Percentiles rank a stretch among this genome's conserved stretches.
phyloP scores from a whole-genome alignment of 2,329 filamentous ascomycete genomes.

The Claviceps sp. region DNA sequence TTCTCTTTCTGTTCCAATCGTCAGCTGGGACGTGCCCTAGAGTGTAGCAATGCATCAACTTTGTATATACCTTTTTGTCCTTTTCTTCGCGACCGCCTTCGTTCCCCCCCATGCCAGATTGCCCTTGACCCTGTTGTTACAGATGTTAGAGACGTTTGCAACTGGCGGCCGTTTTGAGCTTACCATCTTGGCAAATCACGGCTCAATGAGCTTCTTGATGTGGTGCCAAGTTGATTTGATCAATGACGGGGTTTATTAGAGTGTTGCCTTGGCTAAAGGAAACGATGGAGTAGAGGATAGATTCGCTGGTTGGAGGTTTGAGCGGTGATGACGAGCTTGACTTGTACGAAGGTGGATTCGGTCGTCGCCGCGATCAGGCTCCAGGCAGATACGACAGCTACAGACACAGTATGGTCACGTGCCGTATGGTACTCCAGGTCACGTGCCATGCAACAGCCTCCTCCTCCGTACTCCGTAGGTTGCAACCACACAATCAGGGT shows the following conservation, averaged over 20 bases:
- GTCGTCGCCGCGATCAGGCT: conserved; percentile 23
- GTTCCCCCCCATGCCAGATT: conserved; percentile 73
- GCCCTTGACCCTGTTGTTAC: conserved; percentile 55
- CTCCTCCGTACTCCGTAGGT: too few species aligned
- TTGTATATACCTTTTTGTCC: conserved; percentile 70
- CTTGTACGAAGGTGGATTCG: conserved; percentile 13
- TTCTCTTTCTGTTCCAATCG: conserved; percentile 70
- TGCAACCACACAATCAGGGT: too few species aligned
- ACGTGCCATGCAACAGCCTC: background rate
- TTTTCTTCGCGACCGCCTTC: conserved; percentile 66
- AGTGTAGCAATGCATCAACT: too few species aligned
- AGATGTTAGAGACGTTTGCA: background rate
- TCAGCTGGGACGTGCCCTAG: conserved; percentile 9
- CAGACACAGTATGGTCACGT: background rate
- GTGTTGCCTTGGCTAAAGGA: background rate
- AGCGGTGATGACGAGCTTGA: conserved; percentile 12
- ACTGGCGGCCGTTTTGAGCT: conserved; percentile 8
- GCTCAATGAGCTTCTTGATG: conserved; percentile 15
- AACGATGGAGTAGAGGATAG: background rate
- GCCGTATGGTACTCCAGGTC: background rate
- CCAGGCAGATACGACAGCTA: conserved; percentile 33
- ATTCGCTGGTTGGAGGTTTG: background rate
- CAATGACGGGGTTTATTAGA: background rate
- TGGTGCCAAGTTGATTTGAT: background rate
- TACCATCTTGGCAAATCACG: conserved; percentile 22